A percentile compares a stretch with the other conserved stretches of the same genome.
Evolutionary conservation across 805 yeast species (phyloP).

Genomic region (Kuraishia hungarica): DNA sequence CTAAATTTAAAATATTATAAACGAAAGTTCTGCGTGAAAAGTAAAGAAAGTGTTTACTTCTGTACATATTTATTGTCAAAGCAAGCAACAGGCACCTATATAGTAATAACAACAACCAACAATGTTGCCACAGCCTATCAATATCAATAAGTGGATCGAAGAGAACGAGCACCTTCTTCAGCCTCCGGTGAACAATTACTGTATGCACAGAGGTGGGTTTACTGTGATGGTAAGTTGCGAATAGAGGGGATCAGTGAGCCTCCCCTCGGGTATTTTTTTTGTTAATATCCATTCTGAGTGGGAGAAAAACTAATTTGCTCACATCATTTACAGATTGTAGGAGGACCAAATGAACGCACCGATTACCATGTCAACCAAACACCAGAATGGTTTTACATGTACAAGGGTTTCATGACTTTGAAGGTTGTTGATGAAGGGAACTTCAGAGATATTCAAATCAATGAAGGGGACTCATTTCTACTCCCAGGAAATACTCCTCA

Average conservation of each 20-base stretch:
- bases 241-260: not conserved
- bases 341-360: constrained; percentile 92
- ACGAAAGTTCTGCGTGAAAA: not conserved
- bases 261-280: not conserved
- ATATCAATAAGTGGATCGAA: constrained; percentile 71
- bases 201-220: constrained; percentile 86
- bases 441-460: constrained; percentile 65
- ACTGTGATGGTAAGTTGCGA: constrained; percentile 59
- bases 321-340: constrained; percentile 45
- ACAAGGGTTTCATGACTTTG: constrained; percentile 79
- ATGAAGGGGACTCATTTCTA: constrained; percentile 84
- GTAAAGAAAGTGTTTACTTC: no score
- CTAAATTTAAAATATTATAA: no score
- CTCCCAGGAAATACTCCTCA: constrained; percentile 84
- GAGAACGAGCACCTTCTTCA: constrained; percentile 69
- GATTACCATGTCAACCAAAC: constrained; percentile 92
- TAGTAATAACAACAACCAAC: not conserved
- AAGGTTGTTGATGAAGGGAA: constrained; percentile 75
- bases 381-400: constrained; percentile 88
- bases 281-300: no score
- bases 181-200: constrained; percentile 90
- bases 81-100: no score
- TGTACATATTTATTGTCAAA: not conserved
- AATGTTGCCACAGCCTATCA: constrained; percentile 62
- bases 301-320: not conserved